Evolutionary conservation across 345 rosid species (phyloP).

Genomic region (Kandelia obovata): DNA sequence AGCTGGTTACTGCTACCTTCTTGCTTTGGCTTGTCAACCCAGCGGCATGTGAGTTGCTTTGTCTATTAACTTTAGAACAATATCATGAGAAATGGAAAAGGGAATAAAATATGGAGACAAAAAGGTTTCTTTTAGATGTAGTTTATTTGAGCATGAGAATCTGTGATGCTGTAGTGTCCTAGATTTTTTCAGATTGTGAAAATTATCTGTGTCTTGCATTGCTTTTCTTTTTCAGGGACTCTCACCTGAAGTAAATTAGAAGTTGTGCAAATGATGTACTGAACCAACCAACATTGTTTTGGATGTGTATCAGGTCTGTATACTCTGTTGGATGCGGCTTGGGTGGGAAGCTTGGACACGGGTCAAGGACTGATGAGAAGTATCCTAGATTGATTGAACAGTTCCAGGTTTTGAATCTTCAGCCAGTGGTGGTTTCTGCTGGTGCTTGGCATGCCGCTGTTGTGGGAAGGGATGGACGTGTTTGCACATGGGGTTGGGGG

Average conservation of each 20-base stretch:
- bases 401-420: conserved; percentile 61
- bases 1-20: conserved; percentile 94
- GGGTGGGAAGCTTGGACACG: conserved; percentile 98
- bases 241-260: conserved; percentile 3
- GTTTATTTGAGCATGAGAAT: background rate
- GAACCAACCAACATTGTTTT: background rate
- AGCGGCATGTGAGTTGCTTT: conserved; percentile 78
- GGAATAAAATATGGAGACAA: conserved; percentile 21
- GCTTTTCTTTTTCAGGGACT: too few relatives aligned
- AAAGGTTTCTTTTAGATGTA: background rate
- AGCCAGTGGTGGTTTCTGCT: conserved; percentile 88
- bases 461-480: conserved; percentile 82
- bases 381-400: conserved; percentile 83
- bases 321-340: conserved; percentile 98
- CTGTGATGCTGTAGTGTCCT: background rate
- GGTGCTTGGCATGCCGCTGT: conserved; percentile 99
- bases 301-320: conserved; percentile 57
- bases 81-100: background rate
- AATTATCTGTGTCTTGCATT: background rate
- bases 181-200: background rate
- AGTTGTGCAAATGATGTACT: background rate
- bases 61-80: conserved; percentile 11
- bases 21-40: conserved; percentile 86
- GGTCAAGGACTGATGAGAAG: conserved; percentile 67
- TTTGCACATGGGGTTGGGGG: conserved; percentile 99